Conservation (phyloP, 2,329 filamentous ascomycete genomes). For the Epichloe elymi region DNA sequence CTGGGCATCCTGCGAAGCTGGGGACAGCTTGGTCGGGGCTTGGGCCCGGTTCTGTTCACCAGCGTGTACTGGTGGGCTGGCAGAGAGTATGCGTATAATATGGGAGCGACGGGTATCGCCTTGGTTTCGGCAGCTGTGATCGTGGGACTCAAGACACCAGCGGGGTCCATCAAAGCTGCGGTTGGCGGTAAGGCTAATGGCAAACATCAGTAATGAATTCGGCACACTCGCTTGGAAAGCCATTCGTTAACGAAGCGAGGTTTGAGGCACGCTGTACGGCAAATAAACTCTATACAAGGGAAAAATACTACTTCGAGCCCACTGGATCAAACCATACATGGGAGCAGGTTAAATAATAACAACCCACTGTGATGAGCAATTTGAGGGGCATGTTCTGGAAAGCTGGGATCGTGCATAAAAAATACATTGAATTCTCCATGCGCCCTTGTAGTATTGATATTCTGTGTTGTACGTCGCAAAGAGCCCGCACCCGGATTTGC, state of each 20-base stretch:
- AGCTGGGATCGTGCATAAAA: too few relatives aligned
- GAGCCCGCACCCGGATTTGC: slow-evolving; percentile 23
- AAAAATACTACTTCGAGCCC: too few relatives aligned
- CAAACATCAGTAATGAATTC: slow-evolving; percentile 7
- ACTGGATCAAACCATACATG: too few relatives aligned
- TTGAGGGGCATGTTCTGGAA: too few relatives aligned
- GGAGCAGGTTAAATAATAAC: too few relatives aligned
- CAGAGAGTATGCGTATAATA: slow-evolving; percentile 67
- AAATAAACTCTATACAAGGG: not conserved
- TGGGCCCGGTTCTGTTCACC: slow-evolving; percentile 84
- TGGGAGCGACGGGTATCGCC: slow-evolving; percentile 70
- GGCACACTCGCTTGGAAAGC: not conserved
- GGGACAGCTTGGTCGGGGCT: slow-evolving; percentile 78
- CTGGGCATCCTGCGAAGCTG: slow-evolving; percentile 67
- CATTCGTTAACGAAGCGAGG: not conserved
- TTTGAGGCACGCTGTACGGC: not conserved
- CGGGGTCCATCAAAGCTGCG: slow-evolving; percentile 8
- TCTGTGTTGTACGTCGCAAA: not conserved
- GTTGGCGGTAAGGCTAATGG: not conserved
- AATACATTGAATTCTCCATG: too few relatives aligned
- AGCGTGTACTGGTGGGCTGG: slow-evolving; percentile 98
- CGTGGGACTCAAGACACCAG: slow-evolving; percentile 54
- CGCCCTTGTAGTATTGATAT: too few relatives aligned
- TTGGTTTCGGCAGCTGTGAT: slow-evolving; percentile 61
- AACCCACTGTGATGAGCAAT: too few relatives aligned